A percentile compares a stretch with the other conserved stretches of the same genome.
Evolutionary conservation across 345 rosid species (phyloP).

Genomic region (Clausena lansium): DNA sequence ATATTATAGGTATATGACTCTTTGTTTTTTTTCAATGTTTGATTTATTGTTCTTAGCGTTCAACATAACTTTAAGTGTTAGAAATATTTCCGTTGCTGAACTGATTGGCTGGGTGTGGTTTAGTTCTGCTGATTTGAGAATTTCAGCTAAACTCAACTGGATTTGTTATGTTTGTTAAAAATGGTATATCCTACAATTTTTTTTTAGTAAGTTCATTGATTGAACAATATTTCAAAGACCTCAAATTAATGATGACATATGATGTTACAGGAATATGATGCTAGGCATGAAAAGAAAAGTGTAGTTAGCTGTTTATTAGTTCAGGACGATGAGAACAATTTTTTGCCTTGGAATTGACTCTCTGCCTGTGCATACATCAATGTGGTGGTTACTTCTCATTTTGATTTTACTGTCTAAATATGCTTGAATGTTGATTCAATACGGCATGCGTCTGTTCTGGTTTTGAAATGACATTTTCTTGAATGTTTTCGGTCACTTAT

Average conservation of each 20-base stretch:
- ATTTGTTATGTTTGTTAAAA: not conserved
- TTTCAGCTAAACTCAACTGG: not conserved
- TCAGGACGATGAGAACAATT: not conserved
- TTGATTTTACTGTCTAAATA: not conserved
- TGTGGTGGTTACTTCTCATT: not conserved
- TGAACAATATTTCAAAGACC: not conserved
- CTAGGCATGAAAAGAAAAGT: not conserved
- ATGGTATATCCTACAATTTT: not conserved
- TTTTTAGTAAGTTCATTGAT: no score
- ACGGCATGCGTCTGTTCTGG: not conserved
- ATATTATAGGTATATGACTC: constrained; percentile 60
- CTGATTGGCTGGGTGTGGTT: not conserved
- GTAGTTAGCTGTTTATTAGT: no score
- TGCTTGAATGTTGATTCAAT: not conserved
- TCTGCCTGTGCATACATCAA: not conserved
- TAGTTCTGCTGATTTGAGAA: not conserved
- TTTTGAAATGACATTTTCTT: not conserved
- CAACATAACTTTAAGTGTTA: not conserved
- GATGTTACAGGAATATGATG: not conserved
- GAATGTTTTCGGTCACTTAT: not conserved
- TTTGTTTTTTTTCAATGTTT: not conserved
- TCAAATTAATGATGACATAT: not conserved
- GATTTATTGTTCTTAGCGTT: not conserved
- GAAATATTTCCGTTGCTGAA: not conserved
- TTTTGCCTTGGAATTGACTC: not conserved